Base-by-base conservation (phyloP, 2,329 filamentous ascomycete genomes). In the Ophiostoma perfectum region DNA sequence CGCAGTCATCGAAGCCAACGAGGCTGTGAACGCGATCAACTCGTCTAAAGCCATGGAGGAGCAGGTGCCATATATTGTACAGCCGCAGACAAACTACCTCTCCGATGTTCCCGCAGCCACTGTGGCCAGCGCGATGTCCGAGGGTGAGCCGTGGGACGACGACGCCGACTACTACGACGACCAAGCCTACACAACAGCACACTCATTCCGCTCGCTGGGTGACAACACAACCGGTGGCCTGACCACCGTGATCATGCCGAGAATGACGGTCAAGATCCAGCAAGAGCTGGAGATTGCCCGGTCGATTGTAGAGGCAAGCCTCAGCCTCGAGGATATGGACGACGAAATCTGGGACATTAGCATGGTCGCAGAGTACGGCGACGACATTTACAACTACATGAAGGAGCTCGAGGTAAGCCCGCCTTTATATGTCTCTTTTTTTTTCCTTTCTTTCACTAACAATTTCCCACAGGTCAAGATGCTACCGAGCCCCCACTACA, bases 371-470 rank as follows among this genome's bases (percentile, higher is more conserved):
- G 94, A 98, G 76, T 99, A 99, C 75, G 90, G 90, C 64, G 92
- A 97, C 16, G 95, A 99, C 75, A 98, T 99, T 73, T 97, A 98
- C 75, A 83, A 86, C 39, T 97, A 98, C 80, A 92, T 98, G 91
- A 87, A 86, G 66, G 84, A 91, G 69, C 88, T 97, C 66, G 95
- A 99, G 88, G 55, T 60, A 44, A 12, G 42, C 42, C 6, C 27
- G 27, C 27, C 27, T 27, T 27, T 27, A 27, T 27, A 55, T 12
- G n/a, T 36, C 8, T 55, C 42, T 44, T 44, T 0, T 44, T 44
- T 91, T 93, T 80, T 75, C 82, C 76, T 14, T 69, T 71, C 27
- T 36, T 4, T 39, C 52, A 58, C 16, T 12, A 42, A 12, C 18
- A 63, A 36, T 39, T 18, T 16, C 27, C 4, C 45, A 2, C n/a